Base-by-base conservation (phyloP, 106 monocot genomes). In the Allium sativum region DNA sequence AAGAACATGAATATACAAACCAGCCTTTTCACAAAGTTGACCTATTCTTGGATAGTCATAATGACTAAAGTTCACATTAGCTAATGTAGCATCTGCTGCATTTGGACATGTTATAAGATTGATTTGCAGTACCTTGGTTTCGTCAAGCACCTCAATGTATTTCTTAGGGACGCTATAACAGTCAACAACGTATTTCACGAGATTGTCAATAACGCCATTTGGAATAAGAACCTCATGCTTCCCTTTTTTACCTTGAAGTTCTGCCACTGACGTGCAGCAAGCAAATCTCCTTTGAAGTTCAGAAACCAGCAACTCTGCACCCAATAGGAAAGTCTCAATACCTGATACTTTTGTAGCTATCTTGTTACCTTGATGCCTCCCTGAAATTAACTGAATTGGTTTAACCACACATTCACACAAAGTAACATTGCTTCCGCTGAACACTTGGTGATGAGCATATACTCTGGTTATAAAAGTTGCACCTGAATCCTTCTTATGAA, bases 91-190 rank as follows among this genome's bases (percentile, higher is more conserved):
- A 88, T 96, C 96, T 19, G 91, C 96, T 59, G 91, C 96, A 85
- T 96, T 96, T 53, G 96, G 96, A 70, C 82, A 96, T 47, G 96
- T 96, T 53, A 96, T 91, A 71, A 96, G 70, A 73, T 96, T 96
- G 64, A 96, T 91, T 78, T 96, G 91, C 76, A 96, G 74, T 14
- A 96, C 96, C 96, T 96, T 91, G 45, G 96, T 96, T 80, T 96
- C 91, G 58, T 96, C 91, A 3, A 84, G 78, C n/a, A 96, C 84
- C 67, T 96, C 96, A 52, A 96, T 96, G 73, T 69, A 82, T 60
- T 81, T 74, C 72, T 91, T 96, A 17, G 96, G 96, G 10, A 96
- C 31, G 12, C 91, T 84, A 68, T 96, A 96, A 31, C 87, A 81
- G 12, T 91, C 96, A 18, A 96, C 76, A 16, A 96, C 73, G 18